These are phyloP conservation scores for Amanita pseudoporphyria DNA, from an alignment of 768 basidiomycete species.

Conservation along the genomic window DNA sequence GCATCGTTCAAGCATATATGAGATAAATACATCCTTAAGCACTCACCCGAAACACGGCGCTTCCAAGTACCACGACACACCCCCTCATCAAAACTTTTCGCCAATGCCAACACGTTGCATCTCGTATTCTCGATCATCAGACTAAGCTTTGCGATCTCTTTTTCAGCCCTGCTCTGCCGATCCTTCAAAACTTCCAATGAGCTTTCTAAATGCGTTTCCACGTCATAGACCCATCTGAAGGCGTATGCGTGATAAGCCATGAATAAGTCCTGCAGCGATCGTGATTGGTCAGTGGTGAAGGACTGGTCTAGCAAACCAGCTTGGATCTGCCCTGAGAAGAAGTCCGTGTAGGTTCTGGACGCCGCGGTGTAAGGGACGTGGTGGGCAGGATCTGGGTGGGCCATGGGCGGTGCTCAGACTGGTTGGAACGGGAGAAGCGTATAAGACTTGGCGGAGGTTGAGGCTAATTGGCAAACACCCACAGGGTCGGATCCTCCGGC, in stretches of 20 bases:
- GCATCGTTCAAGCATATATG: neutral
- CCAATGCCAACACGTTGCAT: neutral
- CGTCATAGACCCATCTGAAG: neutral
- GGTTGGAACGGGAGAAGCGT: too few relatives aligned
- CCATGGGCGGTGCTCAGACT: neutral
- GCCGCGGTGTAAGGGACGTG: neutral
- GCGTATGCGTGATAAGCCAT: neutral
- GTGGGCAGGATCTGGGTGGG: neutral
- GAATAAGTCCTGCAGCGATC: neutral
- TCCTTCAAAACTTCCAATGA: neutral
- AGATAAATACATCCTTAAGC: neutral
- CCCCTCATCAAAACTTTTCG: neutral
- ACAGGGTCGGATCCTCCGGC: too few relatives aligned
- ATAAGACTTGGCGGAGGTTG: too few relatives aligned
- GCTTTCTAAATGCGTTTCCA: conserved; percentile 2
- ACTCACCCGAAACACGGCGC: neutral
- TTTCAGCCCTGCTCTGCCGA: neutral
- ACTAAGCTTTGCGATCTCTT: neutral
- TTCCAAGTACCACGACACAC: neutral
- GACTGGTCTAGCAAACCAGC: neutral
- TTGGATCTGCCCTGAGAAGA: neutral
- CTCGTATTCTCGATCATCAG: neutral
- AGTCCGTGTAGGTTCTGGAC: too few relatives aligned
- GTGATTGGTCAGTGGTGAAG: conserved; percentile 1
- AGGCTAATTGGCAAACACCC: too few relatives aligned